Base-by-base conservation (phyloP, 2,329 filamentous ascomycete species). In the Venturiaceae sp. region DNA sequence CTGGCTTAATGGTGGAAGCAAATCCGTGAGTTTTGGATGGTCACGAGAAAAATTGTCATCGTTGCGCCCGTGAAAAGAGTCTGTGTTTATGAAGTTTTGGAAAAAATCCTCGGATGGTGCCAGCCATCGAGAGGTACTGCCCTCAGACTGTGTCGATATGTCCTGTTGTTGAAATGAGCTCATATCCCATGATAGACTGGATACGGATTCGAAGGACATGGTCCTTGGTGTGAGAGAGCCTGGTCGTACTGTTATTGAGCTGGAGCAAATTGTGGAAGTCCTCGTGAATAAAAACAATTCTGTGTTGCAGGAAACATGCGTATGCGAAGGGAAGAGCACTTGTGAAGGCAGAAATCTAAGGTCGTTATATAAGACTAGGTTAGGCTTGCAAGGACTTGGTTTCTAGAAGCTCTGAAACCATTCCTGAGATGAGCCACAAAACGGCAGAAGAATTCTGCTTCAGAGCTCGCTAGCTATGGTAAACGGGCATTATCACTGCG, bases 71-170 rank as follows among this genome's bases (percentile, higher is more conserved):
- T 75, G 75, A 63, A 78, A 75, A 58, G 78, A 73, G 61, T 83
- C 81, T 70, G 80, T 77, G 63, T 83, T 78, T 69, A 84, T 76
- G 67, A 82, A 84, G 68, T 84, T 78, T 66, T 83, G 81, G 74
- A 86, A 85, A 70, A 85, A 75, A 68, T 81, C 80, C 71, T 80
- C 80, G 70, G 78, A 78, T 14, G 46, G n/a, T 67, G 83, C 81
- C 64, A 79, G 75, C 73, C 78, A 78, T 59, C 79, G 76, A 65
- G 72, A 69, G 61, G 74, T 74, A 77, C 80, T 82, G 72, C 79
- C 74, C 67, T 71, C 36, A 6, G 5, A 16, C 23, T 50, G 44
- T 5, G 11, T 50, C 30, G 44, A 50, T 30, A 11, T 16, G 13
- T 50, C 44, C 44, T 50, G 44, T 16, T 50, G 44, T 30, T 50